Percentiles rank a stretch among this genome's conserved stretches.
These are phyloP conservation scores for Triticum monococcum DNA, from an alignment of 176 grass and related monocot genomes.

Conservation along the genomic window DNA sequence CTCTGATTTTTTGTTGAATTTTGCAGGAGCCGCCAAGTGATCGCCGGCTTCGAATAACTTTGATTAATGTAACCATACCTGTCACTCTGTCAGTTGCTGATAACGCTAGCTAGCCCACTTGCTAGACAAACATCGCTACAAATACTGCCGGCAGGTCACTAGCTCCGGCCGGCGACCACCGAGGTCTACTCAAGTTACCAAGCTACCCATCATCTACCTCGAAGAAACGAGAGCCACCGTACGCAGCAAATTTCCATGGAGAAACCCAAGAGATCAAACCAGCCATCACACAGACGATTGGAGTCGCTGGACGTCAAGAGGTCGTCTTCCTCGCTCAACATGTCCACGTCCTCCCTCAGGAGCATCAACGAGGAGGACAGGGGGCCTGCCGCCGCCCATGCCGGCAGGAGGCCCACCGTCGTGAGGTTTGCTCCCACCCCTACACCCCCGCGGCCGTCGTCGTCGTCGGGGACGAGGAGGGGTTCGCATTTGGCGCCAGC, in stretches of 20 bases:
- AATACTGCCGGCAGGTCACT: neutral
- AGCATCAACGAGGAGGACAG: slow-evolving; percentile 18
- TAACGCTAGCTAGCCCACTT: neutral
- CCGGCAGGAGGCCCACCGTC: neutral
- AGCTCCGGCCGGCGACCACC: neutral
- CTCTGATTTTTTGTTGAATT: neutral
- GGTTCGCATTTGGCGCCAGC: neutral
- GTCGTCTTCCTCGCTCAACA: slow-evolving; percentile 30
- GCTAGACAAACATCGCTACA: neutral
- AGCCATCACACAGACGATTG: slow-evolving; percentile 3
- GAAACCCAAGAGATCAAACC: slow-evolving; percentile 23
- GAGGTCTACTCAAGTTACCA: neutral
- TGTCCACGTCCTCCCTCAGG: slow-evolving; percentile 37
- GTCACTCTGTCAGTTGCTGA: slow-evolving; percentile 14
- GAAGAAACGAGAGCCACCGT: neutral
- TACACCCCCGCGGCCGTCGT: neutral
- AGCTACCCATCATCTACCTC: neutral
- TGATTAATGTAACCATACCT: neutral
- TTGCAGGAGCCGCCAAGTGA: neutral
- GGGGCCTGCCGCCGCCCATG: neutral
- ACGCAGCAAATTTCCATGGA: slow-evolving; percentile 23
- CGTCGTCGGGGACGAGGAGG: neutral
- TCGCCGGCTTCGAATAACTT: no score
- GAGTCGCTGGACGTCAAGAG: slow-evolving; percentile 23
- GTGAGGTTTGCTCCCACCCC: slow-evolving; percentile 23